A percentile compares a stretch with the other conserved stretches of the same genome.
Conservation (phyloP, 768 basidiomycete genomes). For the Calvatia gigantea region DNA sequence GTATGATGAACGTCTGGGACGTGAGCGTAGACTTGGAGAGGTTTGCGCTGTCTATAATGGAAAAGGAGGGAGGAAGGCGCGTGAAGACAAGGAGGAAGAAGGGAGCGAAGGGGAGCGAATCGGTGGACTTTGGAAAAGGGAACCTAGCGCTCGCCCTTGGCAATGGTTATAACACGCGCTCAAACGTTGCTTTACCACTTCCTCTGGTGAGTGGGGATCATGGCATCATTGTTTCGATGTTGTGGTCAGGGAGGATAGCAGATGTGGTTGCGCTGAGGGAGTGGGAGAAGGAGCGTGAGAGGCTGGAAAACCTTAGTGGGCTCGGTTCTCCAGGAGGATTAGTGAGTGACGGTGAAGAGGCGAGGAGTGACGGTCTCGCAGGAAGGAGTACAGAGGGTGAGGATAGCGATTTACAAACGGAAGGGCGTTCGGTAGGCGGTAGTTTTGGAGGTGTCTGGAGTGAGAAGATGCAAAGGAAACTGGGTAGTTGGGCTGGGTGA, state of each 20-base stretch:
- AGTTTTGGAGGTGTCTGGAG: slow-evolving; percentile 38
- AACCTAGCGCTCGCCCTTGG: slow-evolving; percentile 30
- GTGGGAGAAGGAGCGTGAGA: slow-evolving; percentile 22
- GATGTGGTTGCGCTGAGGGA: slow-evolving; percentile 36
- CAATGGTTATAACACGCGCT: slow-evolving; percentile 16
- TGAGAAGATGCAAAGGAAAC: slow-evolving; percentile 38
- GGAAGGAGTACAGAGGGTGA: slow-evolving; percentile 28
- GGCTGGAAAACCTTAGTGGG: not conserved
- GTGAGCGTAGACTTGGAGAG: slow-evolving; percentile 49
- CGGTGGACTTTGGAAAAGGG: slow-evolving; percentile 43
- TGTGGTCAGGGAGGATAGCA: slow-evolving; percentile 42
- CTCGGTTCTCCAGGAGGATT: slow-evolving; percentile 20
- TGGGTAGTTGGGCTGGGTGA: slow-evolving; percentile 43
- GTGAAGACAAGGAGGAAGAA: slow-evolving; percentile 10
- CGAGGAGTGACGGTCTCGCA: slow-evolving; percentile 28
- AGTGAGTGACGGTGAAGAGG: slow-evolving; percentile 41
- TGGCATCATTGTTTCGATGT: slow-evolving; percentile 17
- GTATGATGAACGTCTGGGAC: slow-evolving; percentile 30
- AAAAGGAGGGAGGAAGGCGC: slow-evolving; percentile 11
- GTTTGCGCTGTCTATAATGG: slow-evolving; percentile 45
- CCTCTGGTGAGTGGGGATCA: slow-evolving; percentile 22
- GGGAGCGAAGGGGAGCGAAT: slow-evolving; percentile 25
- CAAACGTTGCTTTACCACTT: slow-evolving; percentile 2
- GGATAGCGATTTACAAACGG: slow-evolving; percentile 12
- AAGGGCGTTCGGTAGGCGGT: not conserved